A percentile compares a stretch with the other conserved stretches of the same genome.
phyloP scores from a whole-genome alignment of 495 filamentous ascomycete genomes.

The Lophiostoma macrostomum region DNA sequence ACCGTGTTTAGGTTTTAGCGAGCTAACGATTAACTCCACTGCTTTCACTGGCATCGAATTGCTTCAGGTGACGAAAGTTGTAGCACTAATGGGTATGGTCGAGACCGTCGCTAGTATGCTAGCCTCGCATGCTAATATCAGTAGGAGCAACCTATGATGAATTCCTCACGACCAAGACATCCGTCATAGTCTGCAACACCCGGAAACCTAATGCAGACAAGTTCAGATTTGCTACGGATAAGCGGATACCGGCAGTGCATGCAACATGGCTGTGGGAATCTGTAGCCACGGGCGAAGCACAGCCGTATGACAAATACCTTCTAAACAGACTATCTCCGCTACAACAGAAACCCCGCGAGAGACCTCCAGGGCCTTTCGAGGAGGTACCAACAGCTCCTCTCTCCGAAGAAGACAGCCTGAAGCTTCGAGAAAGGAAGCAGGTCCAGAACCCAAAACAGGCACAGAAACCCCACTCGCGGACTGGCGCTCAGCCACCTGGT shows the following conservation, averaged over 20 bases:
- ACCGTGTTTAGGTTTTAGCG: conserved; percentile 53
- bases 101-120: too few relatives aligned
- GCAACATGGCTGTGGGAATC: conserved; percentile 82
- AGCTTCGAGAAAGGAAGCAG: conserved; percentile 12
- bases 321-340: neutral
- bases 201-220: conserved; percentile 68
- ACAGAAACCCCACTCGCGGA: conserved; percentile 6
- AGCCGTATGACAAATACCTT: conserved; percentile 45
- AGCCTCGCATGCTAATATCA: conserved; percentile 23
- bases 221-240: conserved; percentile 65
- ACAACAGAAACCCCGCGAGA: neutral
- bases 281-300: conserved; percentile 55
- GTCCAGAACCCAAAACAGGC: neutral
- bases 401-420: conserved; percentile 24
- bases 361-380: neutral
- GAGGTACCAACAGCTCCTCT: conserved; percentile 29
- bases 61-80: conserved; percentile 72
- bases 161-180: conserved; percentile 60
- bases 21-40: conserved; percentile 71
- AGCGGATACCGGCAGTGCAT: conserved; percentile 73
- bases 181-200: conserved; percentile 67
- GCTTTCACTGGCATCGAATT: conserved; percentile 82
- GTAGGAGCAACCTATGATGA: conserved; percentile 70
- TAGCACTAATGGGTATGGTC: conserved; percentile 70
- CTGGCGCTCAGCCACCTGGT: neutral